Base-by-base conservation (phyloP, 139 green algal species). In the Spirogloea muscicola region DNA sequence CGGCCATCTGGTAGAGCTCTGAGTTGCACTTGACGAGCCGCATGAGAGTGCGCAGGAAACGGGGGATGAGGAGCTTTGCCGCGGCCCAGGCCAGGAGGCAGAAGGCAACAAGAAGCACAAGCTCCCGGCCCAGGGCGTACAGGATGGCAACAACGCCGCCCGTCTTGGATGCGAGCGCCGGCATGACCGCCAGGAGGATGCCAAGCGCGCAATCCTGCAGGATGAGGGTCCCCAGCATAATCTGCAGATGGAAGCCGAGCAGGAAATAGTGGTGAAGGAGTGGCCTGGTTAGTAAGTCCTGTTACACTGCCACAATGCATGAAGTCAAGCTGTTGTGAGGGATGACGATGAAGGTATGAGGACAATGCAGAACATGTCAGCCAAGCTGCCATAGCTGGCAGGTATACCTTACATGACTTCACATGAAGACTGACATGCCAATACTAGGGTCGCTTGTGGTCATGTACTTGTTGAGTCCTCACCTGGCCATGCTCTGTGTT, bases 151-250 rank as follows among this genome's bases (percentile, higher is more conserved):
- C n/a, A 31, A 33, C 48, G 10, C 27, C 42, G 1, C 25, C 25
- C 33, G 31, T 27, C 31, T 62, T 83, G 44, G 49, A 49, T 2
- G 72, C 72, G 38, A 97, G 86, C 13, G 93, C 78, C 0, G 92
- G 92, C 88, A 96, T 91, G 58, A 96, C 82, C 16, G 93, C 93
- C 87, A 98, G 96, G 69, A 98, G 88, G 9, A 98, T 79, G 10
- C 93, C 93, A 21, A 98, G 88, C 34, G 90, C 83, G 68, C 88
- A 94, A 76, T 98, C 93, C 84, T 98, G 92, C 38, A 89, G 58
- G 41, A 97, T 89, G 29, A 97, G 86, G 0, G 90, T 97, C 25
- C 92, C 92, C 1, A 97, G 88, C 1, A 87, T 95, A 69, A 98
- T 96, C 80, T 96, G 88, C 38, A 38, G 2, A 2, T 31, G 46